Conservation (phyloP, 1,139 yeast species). For the Kodamaea fungicola region DNA sequence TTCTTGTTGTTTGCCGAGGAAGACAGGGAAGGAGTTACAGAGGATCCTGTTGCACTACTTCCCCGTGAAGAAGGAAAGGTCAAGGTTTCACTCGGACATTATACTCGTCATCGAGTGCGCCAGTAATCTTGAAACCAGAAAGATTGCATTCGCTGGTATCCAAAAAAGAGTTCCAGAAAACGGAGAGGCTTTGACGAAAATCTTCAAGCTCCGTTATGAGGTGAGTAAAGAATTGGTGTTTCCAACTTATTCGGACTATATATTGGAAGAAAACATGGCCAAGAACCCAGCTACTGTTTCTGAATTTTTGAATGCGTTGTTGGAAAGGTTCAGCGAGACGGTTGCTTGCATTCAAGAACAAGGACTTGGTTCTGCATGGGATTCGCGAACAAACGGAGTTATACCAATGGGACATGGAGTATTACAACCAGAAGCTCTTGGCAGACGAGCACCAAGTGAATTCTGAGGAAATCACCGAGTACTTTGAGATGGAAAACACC, state of each 20-base stretch:
- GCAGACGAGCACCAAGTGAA: conserved; percentile 72
- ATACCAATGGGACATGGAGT: conserved; percentile 73
- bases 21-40: conserved; percentile 73
- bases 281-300: conserved; percentile 58
- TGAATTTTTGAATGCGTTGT: conserved; percentile 61
- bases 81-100: conserved; percentile 78
- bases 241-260: conserved; percentile 61
- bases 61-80: conserved; percentile 43
- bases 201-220: conserved; percentile 58
- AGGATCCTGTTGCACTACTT: conserved; percentile 55
- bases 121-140: conserved; percentile 59
- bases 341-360: conserved; percentile 51
- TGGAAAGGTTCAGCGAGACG: conserved; percentile 53
- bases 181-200: conserved; percentile 54
- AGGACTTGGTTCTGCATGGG: conserved; percentile 46
- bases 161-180: conserved; percentile 65
- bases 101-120: conserved; percentile 77
- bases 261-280: conserved; percentile 78
- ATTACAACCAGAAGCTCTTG: conserved; percentile 59
- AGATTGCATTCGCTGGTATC: conserved; percentile 59
- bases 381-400: conserved; percentile 41
- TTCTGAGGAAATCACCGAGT: conserved; percentile 67
- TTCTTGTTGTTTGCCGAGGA: conserved; percentile 55
- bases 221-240: conserved; percentile 66
- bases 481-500: conserved; percentile 70